Evolutionary conservation across 192 early-diverging fungal species (phyloP), one percentile per base, ranked within the genome.

Genomic region (Thamnidium elegans): DNA sequence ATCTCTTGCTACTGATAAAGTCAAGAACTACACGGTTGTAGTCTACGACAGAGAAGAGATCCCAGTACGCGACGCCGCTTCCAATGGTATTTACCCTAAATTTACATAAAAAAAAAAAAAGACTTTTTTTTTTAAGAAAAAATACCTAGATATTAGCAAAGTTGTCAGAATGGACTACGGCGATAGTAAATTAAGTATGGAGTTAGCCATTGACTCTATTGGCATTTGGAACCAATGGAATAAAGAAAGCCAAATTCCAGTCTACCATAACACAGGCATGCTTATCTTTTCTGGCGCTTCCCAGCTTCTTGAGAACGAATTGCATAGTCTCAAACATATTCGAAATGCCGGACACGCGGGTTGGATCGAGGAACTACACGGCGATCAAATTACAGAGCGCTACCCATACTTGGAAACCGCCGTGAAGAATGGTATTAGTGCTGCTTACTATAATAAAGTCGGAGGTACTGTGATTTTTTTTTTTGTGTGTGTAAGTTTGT

Each of bases 11-110:
- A 9, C 36, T 3, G 36, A 39, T 4, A 15, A 61, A 36, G 54
- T 55, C n/a, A 48, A 50, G 3, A 58, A 63, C 11, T 70, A 75
- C 46, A 44, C 66, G 14, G 60, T 75, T 20, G 48, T 45, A 43
- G 73, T 75, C 3, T 75, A 50, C 53, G 73, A 75, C 23, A 58
- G 73, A 14, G 50, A 63, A 21, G 20, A 58, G 5, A 70, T 75
- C 32, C 73, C 73, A 26, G 68, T 52, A 42, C 44, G 64, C 3
- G 73, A 75, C 62, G 73, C 73, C 43, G 73, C 73, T 17, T 75
- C 73, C 14, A 70, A 68, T n/a, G 71, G 71, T 73, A 64, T n/a
- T n/a, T 59, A 31, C 15, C 34, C 2, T 45, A n/a, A n/a, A n/a
- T n/a, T n/a, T n/a, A n/a, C n/a, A 39, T 31, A 58, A n/a, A 50